Percentiles rank a stretch among this genome's conserved stretches.
Evolutionary conservation across 306 rosid species (phyloP).

Genomic region (Cicer cuneatum): DNA sequence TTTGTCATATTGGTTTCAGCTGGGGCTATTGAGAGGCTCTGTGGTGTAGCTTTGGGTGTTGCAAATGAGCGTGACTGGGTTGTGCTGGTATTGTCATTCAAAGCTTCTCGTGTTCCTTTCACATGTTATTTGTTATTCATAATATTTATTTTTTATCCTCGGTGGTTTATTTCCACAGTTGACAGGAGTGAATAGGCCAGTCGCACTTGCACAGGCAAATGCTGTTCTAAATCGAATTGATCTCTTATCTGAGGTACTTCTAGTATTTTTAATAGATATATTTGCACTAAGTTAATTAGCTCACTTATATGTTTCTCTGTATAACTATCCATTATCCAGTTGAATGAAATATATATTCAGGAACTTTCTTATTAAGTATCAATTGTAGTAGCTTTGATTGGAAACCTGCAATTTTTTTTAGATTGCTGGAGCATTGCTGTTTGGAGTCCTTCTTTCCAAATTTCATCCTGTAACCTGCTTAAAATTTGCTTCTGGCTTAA

Average conservation of each 20-base stretch:
- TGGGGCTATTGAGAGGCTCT: constrained; percentile 88
- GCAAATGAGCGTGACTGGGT: constrained; percentile 99
- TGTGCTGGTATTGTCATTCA: constrained; percentile 72
- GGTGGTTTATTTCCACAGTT: constrained; percentile 60
- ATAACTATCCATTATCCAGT: constrained; percentile 30
- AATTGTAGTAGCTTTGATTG: constrained; percentile 11
- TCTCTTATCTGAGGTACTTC: constrained; percentile 87
- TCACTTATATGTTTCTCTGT: constrained; percentile 26
- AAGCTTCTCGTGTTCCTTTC: constrained; percentile 41
- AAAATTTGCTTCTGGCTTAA: constrained; percentile 76
- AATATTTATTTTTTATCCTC: constrained; percentile 26
- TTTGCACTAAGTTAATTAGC: constrained; percentile 1
- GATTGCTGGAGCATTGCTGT: constrained; percentile 88
- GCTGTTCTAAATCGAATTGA: constrained; percentile 90
- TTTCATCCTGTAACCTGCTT: constrained; percentile 86
- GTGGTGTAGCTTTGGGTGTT: constrained; percentile 86
- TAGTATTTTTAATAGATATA: constrained; percentile 5
- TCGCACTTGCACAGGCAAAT: constrained; percentile 94
- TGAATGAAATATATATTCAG: constrained; percentile 29
- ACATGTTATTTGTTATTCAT: constrained; percentile 10
- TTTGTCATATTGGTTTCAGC: constrained; percentile 73
- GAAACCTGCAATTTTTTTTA: constrained; percentile 50
- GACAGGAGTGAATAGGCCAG: constrained; percentile 91
- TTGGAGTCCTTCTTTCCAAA: constrained; percentile 85
- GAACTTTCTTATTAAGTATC: constrained; percentile 16